These are phyloP conservation scores for Epichloe baconii DNA, from an alignment of 2,329 filamentous ascomycete genomes.

Conservation along the genomic window DNA sequence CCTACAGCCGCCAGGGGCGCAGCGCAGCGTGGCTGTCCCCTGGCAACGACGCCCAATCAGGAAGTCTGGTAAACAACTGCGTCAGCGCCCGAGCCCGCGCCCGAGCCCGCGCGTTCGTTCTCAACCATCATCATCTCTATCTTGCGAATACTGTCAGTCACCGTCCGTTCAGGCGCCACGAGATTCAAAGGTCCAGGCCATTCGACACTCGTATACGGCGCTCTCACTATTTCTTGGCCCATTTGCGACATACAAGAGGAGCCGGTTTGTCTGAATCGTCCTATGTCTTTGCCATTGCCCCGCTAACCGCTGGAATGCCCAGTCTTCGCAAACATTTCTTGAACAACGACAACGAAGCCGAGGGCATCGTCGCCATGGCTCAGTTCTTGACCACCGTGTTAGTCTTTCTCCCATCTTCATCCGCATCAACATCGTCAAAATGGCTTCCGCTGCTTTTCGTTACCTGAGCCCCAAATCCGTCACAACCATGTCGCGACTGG, in stretches of 20 bases:
- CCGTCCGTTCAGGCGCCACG: background rate
- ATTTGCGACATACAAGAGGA: background rate
- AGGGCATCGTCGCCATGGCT: conserved; percentile 19
- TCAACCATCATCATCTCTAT: conserved; percentile 1
- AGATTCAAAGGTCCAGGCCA: background rate
- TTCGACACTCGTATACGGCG: background rate
- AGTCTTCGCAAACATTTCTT: conserved; percentile 6
- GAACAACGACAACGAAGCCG: conserved; percentile 1
- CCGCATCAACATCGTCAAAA: conserved; percentile 8
- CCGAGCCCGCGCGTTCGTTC: background rate
- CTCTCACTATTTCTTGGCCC: no score
- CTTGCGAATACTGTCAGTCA: background rate
- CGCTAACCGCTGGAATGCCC: conserved; percentile 30
- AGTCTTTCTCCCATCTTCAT: conserved; percentile 13
- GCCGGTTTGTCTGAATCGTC: background rate
- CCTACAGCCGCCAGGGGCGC: background rate
- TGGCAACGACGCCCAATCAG: conserved; percentile 7
- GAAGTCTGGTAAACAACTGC: conserved; percentile 7
- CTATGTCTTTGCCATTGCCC: conserved; percentile 18
- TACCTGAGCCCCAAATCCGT: conserved; percentile 22
- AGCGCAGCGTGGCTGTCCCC: background rate
- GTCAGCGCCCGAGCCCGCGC: conserved; percentile 1
- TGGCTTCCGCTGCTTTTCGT: conserved; percentile 13
- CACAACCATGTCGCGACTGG: conserved; percentile 18
- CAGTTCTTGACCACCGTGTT: conserved; percentile 32